Evolutionary conservation across 768 basidiomycete species (phyloP), one percentile per base, ranked within the genome.

Genomic region (Grammothele lineata): DNA sequence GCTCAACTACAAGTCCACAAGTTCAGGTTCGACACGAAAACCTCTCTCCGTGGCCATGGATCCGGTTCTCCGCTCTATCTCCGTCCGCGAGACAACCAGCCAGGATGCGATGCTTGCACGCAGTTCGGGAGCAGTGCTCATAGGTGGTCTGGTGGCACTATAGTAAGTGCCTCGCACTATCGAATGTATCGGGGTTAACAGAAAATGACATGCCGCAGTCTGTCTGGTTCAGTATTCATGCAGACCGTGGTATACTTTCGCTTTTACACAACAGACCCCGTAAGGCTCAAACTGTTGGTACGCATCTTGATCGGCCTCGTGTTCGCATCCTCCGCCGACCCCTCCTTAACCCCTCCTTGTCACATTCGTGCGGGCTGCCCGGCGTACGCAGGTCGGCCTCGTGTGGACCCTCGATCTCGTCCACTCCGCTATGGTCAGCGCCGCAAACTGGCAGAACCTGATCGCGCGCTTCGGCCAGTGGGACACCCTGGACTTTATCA

Each of bases 361-460:
- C n/a, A n/a, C n/a, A n/a, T n/a, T n/a, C n/a, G n/a, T n/a, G n/a
- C n/a, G n/a, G n/a, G n/a, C n/a, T n/a, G n/a, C n/a, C n/a, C n/a
- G n/a, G n/a, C n/a, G n/a, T n/a, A n/a, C n/a, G n/a, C n/a, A 46
- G 37, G 43, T 46, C 17, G 27, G n/a, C 35, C 5, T 35, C 17
- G 27, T 46, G 6, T 51, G 44, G 42, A 7, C 45, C 6, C 40
- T 58, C 14, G 57, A 58, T 30, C 5, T 49, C 5, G 14, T 45
- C 1, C 57, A 58, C n/a, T 53, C 54, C 3, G 40, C 50, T 6
- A 50, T 56, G 48, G 45, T 54, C 5, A 45, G 40, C 23, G 40
- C 48, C 15, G 43, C 48, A 3, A 56, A 56, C 38, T 58, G 57
- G 57, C 39, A 50, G 32, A 51, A 55, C 30, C 40, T 58, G 17